phyloP scores from a whole-genome alignment of 2,329 filamentous ascomycete genomes.

The Colletotrichum sp. region DNA sequence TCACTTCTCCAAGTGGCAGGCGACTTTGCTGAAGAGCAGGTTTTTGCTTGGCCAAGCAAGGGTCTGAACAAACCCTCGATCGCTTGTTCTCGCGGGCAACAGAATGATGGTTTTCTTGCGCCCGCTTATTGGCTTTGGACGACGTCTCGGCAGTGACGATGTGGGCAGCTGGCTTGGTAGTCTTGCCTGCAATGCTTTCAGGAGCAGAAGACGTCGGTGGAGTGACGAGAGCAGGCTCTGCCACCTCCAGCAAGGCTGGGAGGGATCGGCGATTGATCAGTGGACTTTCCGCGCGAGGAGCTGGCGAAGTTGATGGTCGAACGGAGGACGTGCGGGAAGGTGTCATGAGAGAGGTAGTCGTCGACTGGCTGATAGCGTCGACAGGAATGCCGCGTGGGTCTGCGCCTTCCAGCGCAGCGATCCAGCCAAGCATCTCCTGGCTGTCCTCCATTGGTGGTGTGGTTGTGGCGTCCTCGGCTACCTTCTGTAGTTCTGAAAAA shows the following conservation, averaged over 20 bases:
- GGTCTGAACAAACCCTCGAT: neutral
- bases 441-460: conserved; percentile 57
- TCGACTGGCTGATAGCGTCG: conserved; percentile 52
- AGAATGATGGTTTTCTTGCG: neutral
- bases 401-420: conserved; percentile 61
- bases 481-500: conserved; percentile 71
- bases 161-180: neutral
- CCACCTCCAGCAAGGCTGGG: neutral
- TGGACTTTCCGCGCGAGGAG: neutral
- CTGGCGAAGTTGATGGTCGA: conserved; percentile 7
- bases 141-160: neutral
- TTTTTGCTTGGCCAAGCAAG: neutral
- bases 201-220: conserved; percentile 19
- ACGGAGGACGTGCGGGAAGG: conserved; percentile 1
- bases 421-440: conserved; percentile 67
- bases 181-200: neutral
- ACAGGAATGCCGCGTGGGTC: conserved; percentile 50
- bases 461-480: conserved; percentile 64
- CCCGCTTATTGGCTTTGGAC: neutral
- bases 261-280: neutral
- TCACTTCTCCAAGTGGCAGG: conserved; percentile 25
- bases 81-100: neutral
- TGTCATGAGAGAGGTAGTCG: conserved; percentile 31
- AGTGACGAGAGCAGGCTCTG: conserved; percentile 1
- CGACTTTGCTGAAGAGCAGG: conserved; percentile 4